phyloP scores from a whole-genome alignment of 768 basidiomycete species.

The Hygrocybe punicea region DNA sequence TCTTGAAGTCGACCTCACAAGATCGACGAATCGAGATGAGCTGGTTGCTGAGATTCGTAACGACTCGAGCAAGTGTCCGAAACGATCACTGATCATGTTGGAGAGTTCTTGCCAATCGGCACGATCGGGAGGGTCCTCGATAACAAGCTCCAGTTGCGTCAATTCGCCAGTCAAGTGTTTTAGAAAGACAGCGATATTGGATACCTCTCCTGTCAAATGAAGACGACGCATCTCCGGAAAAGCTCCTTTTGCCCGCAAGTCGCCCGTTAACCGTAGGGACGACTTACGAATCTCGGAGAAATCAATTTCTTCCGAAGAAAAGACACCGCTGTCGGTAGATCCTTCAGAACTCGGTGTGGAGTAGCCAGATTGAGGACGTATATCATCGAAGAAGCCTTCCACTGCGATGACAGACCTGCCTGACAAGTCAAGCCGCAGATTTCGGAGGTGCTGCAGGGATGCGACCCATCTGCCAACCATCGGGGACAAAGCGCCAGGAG shows the following conservation, averaged over 20 bases:
- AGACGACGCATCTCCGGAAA: conserved; percentile 59
- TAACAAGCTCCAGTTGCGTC: conserved; percentile 66
- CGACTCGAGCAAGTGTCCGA: conserved; percentile 55
- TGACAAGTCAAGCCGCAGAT: conserved; percentile 67
- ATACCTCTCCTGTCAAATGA: conserved; percentile 65
- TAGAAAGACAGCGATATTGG: conserved; percentile 69
- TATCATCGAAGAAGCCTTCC: conserved; percentile 78
- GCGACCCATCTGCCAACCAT: conserved; percentile 73
- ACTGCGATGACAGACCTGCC: conserved; percentile 64
- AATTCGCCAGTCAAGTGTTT: conserved; percentile 65
- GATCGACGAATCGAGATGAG: conserved; percentile 74
- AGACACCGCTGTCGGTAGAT: conserved; percentile 73
- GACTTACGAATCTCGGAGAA: conserved; percentile 74
- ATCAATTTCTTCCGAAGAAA: conserved; percentile 74
- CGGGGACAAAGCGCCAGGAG: conserved; percentile 71
- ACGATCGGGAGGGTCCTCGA: conserved; percentile 74
- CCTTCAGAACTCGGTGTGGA: conserved; percentile 65
- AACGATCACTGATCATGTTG: conserved; percentile 57
- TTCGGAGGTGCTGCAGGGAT: conserved; percentile 56
- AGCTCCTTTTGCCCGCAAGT: conserved; percentile 51
- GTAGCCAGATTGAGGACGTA: conserved; percentile 61
- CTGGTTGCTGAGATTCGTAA: conserved; percentile 63
- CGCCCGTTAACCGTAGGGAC: conserved; percentile 59
- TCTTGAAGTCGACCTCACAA: conserved; percentile 71
- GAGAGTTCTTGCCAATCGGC: conserved; percentile 76